These are phyloP conservation scores for Rhodotorula sphaerocarpa DNA, from an alignment of 768 basidiomycete species.

Conservation along the genomic window DNA sequence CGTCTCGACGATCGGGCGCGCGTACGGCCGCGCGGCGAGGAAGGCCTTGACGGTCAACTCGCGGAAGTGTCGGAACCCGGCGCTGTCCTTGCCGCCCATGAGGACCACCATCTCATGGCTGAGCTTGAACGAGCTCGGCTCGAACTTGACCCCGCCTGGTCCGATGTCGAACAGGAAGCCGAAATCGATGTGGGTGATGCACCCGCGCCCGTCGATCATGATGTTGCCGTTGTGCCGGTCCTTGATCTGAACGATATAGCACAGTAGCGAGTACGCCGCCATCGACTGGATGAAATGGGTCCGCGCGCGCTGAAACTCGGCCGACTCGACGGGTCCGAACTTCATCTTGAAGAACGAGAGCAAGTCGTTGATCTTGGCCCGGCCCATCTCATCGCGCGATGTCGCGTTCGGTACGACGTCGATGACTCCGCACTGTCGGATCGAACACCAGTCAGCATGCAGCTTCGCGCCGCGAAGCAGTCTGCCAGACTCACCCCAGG, in stretches of 20 bases:
- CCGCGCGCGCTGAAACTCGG: conserved; percentile 83
- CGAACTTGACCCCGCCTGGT: conserved; percentile 94
- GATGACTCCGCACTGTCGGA: conserved; percentile 86
- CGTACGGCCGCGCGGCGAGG: conserved; percentile 88
- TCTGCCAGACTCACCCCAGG: conserved; percentile 63
- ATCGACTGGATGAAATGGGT: conserved; percentile 97
- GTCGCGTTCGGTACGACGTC: conserved; percentile 97
- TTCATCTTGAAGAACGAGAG: conserved; percentile 86
- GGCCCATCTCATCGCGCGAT: conserved; percentile 97
- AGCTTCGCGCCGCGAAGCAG: neutral
- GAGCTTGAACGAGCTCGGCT: conserved; percentile 94
- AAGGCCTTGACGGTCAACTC: conserved; percentile 93
- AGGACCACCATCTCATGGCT: conserved; percentile 97
- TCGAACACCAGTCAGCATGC: conserved; percentile 4
- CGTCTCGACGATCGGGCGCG: conserved; percentile 78
- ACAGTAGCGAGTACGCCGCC: conserved; percentile 97
- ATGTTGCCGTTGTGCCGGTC: conserved; percentile 99
- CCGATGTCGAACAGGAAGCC: conserved; percentile 95
- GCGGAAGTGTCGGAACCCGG: conserved; percentile 89
- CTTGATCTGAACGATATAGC: conserved; percentile 97
- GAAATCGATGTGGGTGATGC: conserved; percentile 93
- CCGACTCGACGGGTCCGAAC: conserved; percentile 81
- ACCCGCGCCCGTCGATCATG: conserved; percentile 97
- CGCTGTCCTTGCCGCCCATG: conserved; percentile 91
- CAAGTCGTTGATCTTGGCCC: conserved; percentile 94